Evolutionary conservation across 805 yeast genomes (phyloP), one percentile per base, ranked within the genome.

Genomic region (Ogataea pignaliae): DNA sequence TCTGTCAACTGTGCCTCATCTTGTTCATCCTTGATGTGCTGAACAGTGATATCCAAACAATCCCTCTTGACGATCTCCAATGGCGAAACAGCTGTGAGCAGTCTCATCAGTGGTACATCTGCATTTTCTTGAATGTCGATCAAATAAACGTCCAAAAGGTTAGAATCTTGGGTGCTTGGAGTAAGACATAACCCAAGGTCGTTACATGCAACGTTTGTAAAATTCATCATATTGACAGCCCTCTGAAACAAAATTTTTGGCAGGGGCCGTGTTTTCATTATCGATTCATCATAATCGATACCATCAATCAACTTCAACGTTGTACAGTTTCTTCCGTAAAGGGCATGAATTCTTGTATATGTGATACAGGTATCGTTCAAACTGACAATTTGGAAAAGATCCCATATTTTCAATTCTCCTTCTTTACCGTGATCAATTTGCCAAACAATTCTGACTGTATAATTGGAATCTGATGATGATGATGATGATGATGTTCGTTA

Each of bases 201-300:
- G 8, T 39, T 43, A 14, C 73, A 60, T 5, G 72, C 81, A n/a
- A 82, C 79, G 43, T 81, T 79, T 52, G 88, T 76, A 60, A 83
- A 88, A 54, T 85, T 87, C 50, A 88, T 65, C 3, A 87, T 70
- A 59, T 88, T 88, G 36, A 85, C 84, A 6, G 89, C 89, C 51
- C 84, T 69, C 14, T 75, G 71, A 48, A 73, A 70, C 1, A 67
- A 59, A 29, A 63, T 49, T 51, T 63, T 54, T 8, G 54, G 53
- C 5, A 14, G 34, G 3, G 46, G 33, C 61, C 57, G 39, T 41
- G 31, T 56, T 46, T 7, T 29, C 10, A 29, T 31, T 45, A 17
- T 52, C 34, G 11, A 68, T 60, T 35, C 65, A 7, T 41, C 47
- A 21, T 21, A 4, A 21, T 7, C 26, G n/a, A n/a, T n/a, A n/a